These are phyloP conservation scores for Dothideomycetidae sp. DNA, from an alignment of 2,329 filamentous ascomycete species.

Conservation along the genomic window DNA sequence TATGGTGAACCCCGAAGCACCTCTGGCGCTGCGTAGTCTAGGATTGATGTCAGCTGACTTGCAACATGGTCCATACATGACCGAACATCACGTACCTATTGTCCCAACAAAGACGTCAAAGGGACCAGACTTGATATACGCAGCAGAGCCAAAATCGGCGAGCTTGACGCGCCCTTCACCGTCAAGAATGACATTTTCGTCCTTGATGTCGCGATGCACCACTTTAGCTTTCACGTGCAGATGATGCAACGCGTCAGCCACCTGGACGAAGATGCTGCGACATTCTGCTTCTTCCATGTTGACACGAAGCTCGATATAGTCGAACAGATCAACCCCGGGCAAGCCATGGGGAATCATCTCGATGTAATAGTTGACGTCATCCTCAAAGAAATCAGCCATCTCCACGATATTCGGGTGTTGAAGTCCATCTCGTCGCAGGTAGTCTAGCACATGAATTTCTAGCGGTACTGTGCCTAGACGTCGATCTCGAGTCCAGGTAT, in stretches of 20 bases:
- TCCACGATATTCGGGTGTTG: constrained; percentile 53
- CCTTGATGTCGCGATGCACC: constrained; percentile 96
- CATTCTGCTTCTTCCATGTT: constrained; percentile 96
- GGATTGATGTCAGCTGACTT: not conserved
- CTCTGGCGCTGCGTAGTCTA: constrained; percentile 97
- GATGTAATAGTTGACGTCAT: constrained; percentile 91
- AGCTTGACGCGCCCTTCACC: constrained; percentile 92
- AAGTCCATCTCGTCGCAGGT: constrained; percentile 59
- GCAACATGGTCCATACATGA: not conserved
- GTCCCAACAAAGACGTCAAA: constrained; percentile 99
- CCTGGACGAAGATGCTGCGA: constrained; percentile 87
- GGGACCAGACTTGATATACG: constrained; percentile 94
- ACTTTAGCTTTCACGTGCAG: constrained; percentile 81
- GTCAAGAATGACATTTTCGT: constrained; percentile 93
- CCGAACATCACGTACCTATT: constrained; percentile 53
- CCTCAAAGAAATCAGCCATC: constrained; percentile 58
- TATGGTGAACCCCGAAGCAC: constrained; percentile 87
- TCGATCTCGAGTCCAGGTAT: constrained; percentile 94
- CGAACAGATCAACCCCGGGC: constrained; percentile 95
- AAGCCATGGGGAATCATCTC: constrained; percentile 93
- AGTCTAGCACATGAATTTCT: constrained; percentile 94
- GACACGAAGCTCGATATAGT: constrained; percentile 90
- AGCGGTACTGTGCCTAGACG: constrained; percentile 85
- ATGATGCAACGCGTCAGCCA: constrained; percentile 78
- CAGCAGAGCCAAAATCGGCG: constrained; percentile 95